Evolutionary conservation across 2,329 filamentous ascomycete species (phyloP), one percentile per base, ranked within the genome.

Genomic region (Gliomastix tumulicola): DNA sequence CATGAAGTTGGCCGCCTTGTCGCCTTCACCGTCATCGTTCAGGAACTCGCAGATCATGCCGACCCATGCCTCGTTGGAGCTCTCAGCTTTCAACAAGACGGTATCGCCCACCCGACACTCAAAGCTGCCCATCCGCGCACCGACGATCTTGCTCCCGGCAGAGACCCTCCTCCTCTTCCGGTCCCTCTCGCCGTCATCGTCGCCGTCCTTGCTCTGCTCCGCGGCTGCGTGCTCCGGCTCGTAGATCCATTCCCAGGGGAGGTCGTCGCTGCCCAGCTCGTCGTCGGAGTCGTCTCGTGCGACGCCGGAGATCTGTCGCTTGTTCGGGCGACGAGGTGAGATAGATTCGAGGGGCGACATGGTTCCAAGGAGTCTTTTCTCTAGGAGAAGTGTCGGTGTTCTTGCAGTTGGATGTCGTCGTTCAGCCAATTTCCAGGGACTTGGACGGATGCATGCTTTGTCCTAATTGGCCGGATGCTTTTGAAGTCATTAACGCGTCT

Each of bases 61-160:
- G 4, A 94, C 84, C 89, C 92, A 98, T 10, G 88, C 84, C 50
- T 94, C 88, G 45, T 87, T 87, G 28, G 78, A 76, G 5, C 86
- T 88, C 27, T 94, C 87, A 2, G 89, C 87, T 58, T 94, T 94
- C 38, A 98, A 70, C 28, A 97, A 69, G 23, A 97, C 82, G 16
- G 79, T 76, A 53, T 98, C 88, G 31, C 92, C 92, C 25, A 95
- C 57, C 37, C 66, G 73, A 62, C 88, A 95, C 53, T 83, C 74
- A 45, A 96, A 95, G 11, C 59, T 68, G 18, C 88, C 89, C 72
- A 88, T 88, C 19, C 77, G 78, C 16, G 90, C 92, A 5, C 87
- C 92, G 28, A 92, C 58, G 31, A 96, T 94, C 39, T 64, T 70
- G 32, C 61, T 51, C 7, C 25, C 25, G 17, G n/a, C 25, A 6